Evolutionary conservation across 75 land plant species (phyloP).

Genomic region (Cryptomeria japonica): DNA sequence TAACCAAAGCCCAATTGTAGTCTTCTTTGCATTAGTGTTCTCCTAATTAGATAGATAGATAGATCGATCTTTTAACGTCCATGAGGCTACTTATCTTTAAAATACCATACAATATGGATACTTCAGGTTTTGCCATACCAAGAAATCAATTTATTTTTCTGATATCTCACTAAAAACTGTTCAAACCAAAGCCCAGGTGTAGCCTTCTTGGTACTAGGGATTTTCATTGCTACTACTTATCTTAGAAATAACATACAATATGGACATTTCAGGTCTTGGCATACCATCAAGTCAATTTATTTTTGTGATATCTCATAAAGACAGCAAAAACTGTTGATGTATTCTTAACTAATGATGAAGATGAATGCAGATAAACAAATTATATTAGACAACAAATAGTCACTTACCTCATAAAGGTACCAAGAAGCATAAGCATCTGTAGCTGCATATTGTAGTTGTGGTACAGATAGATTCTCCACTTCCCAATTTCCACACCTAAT

Average conservation of each 20-base stretch:
- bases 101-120: not conserved
- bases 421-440: slow-evolving; percentile 94
- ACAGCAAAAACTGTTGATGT: not conserved
- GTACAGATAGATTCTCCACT: slow-evolving; percentile 41
- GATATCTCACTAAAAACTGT: not conserved
- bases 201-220: too few relatives aligned
- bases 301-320: not conserved
- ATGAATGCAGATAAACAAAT: not conserved
- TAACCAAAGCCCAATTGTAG: not conserved
- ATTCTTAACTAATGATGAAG: not conserved
- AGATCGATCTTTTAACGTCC: too few relatives aligned
- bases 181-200: not conserved
- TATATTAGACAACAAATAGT: not conserved
- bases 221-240: not conserved
- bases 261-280: not conserved
- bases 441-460: slow-evolving; percentile 84
- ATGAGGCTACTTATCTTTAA: not conserved
- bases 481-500: slow-evolving; percentile 94
- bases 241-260: not conserved
- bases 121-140: not conserved
- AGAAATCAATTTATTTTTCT: not conserved
- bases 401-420: slow-evolving; percentile 72
- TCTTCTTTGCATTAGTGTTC: too few relatives aligned
- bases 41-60: not conserved
- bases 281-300: not conserved